Conservation (phyloP, 495 filamentous ascomycete species). For the Penicillium cosmopolitanum region DNA sequence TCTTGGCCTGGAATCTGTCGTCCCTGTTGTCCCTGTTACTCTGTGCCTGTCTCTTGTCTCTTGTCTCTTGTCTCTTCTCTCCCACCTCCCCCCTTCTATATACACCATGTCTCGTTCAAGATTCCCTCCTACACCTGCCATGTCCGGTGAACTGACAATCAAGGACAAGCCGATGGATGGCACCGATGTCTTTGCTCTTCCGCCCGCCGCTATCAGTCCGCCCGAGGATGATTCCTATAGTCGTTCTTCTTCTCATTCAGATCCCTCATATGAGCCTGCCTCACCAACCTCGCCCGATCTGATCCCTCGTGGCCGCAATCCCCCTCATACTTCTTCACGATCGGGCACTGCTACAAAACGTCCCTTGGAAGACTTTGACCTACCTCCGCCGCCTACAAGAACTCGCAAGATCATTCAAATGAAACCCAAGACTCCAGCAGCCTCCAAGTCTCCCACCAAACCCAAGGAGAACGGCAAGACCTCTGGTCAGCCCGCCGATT, state of each 20-base stretch:
- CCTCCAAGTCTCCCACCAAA: slow-evolving; percentile 30
- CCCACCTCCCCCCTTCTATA: slow-evolving; percentile 1
- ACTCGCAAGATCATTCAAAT: slow-evolving; percentile 98
- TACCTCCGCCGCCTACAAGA: slow-evolving; percentile 90
- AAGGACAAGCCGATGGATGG: slow-evolving; percentile 66
- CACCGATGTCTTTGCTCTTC: slow-evolving; percentile 74
- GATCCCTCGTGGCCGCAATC: slow-evolving; percentile 32
- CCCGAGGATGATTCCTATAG: slow-evolving; percentile 42
- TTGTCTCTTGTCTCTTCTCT: background rate
- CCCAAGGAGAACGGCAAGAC: slow-evolving; percentile 35
- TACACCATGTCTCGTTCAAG: slow-evolving; percentile 67
- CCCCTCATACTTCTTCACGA: slow-evolving; percentile 58
- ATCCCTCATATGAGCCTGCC: slow-evolving; percentile 54
- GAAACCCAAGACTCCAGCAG: slow-evolving; percentile 60
- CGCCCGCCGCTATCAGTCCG: slow-evolving; percentile 74
- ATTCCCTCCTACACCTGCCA: slow-evolving; percentile 80
- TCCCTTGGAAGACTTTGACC: slow-evolving; percentile 62
- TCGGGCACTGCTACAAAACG: slow-evolving; percentile 56
- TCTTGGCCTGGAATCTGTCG: background rate
- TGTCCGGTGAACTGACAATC: slow-evolving; percentile 79
- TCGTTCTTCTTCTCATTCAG: slow-evolving; percentile 46
- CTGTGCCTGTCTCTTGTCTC: background rate
- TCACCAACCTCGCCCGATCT: slow-evolving; percentile 60
- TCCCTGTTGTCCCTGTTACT: background rate
- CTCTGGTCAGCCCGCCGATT: slow-evolving; percentile 27